Evolutionary conservation across 2,329 filamentous ascomycete genomes (phyloP).

Genomic region (Colletotrichum somersetense): DNA sequence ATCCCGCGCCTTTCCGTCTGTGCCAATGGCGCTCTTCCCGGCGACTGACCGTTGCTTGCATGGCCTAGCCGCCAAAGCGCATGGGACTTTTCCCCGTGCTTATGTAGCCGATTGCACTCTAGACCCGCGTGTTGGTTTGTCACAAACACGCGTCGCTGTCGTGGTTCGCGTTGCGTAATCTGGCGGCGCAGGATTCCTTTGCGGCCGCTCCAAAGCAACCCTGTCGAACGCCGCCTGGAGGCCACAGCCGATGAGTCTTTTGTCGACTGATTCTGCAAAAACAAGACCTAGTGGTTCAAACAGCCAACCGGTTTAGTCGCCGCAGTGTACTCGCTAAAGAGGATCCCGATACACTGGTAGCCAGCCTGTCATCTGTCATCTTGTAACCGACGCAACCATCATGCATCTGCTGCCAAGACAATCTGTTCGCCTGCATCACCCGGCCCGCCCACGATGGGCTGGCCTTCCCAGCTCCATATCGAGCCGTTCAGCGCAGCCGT

Average conservation of each 20-base stretch:
- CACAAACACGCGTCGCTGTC: constrained; percentile 1
- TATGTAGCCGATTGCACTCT: constrained; percentile 3
- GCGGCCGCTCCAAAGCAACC: constrained; percentile 17
- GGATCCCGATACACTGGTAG: too few relatives aligned
- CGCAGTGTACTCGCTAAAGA: too few relatives aligned
- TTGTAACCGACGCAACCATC: background rate
- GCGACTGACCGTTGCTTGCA: background rate
- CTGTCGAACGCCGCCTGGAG: background rate
- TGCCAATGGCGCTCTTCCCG: background rate
- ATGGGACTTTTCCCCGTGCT: background rate
- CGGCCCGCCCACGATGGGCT: constrained; percentile 6
- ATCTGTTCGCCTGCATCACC: background rate
- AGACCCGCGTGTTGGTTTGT: constrained; percentile 3
- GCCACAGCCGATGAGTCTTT: too few relatives aligned
- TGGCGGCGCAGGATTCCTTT: constrained; percentile 12
- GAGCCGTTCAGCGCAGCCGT: constrained; percentile 56
- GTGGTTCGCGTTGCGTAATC: constrained; percentile 14
- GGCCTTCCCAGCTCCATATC: constrained; percentile 53
- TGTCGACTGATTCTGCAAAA: too few relatives aligned
- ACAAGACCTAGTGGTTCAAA: too few relatives aligned
- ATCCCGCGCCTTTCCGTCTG: constrained; percentile 2
- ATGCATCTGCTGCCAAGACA: background rate
- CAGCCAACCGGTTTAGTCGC: too few relatives aligned
- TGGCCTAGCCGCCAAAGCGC: background rate
- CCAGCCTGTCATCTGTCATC: background rate